Conservation (phyloP, 2,329 filamentous ascomycete genomes). For the Beauveria pseudobassiana region DNA sequence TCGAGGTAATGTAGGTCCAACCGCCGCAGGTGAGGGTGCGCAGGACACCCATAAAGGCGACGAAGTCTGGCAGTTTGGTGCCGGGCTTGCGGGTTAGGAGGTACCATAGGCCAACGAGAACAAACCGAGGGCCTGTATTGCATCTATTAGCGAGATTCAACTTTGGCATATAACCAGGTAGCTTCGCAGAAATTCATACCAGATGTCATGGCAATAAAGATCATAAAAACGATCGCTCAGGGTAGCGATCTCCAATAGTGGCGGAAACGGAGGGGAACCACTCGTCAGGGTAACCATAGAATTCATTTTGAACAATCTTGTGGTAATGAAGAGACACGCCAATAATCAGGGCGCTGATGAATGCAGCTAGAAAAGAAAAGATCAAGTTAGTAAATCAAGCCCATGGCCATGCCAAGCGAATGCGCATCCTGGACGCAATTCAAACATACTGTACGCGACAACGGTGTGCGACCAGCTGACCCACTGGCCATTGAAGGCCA, state of each 20-base stretch:
- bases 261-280: conserved; percentile 96
- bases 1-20: conserved; percentile 98
- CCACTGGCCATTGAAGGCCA: conserved; percentile 77
- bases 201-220: conserved; percentile 95
- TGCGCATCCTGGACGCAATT: background rate
- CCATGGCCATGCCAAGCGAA: background rate
- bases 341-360: conserved; percentile 76
- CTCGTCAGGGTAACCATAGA: conserved; percentile 88
- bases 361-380: conserved; percentile 52
- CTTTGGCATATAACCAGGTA: background rate
- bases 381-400: background rate
- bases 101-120: conserved; percentile 87
- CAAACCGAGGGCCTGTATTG: conserved; percentile 73
- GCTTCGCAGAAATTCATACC: conserved; percentile 40
- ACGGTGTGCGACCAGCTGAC: conserved; percentile 81
- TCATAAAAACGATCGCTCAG: conserved; percentile 94
- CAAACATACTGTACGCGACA: conserved; percentile 65
- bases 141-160: background rate
- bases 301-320: conserved; percentile 97
- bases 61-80: conserved; percentile 69
- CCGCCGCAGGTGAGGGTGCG: conserved; percentile 91
- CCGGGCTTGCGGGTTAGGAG: conserved; percentile 73
- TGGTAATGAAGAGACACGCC: conserved; percentile 80
- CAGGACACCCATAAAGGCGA: conserved; percentile 73
- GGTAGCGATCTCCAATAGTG: conserved; percentile 95